Evolutionary conservation across 495 filamentous ascomycete genomes (phyloP), one percentile per base, ranked within the genome.

Genomic region (Collariella sp.): DNA sequence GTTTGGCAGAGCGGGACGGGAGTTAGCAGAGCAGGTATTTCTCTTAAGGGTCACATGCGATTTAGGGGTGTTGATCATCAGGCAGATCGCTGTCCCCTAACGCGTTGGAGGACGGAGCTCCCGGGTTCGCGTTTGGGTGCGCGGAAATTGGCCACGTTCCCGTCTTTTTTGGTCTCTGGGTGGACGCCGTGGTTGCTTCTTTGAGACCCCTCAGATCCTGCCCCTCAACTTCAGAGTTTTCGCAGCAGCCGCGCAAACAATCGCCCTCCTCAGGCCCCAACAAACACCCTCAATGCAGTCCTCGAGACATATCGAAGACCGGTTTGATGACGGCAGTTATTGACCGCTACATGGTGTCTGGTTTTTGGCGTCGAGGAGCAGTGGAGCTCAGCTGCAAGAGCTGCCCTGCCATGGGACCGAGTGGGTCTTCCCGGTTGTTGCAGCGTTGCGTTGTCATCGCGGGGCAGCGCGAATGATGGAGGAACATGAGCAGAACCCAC

Each of bases 391-490:
- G 47, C 46, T 61, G 52, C 49, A 60, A 52, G 22, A 53, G 39
- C 46, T 43, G n/a, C n/a, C n/a, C n/a, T n/a, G n/a, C n/a, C n/a
- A n/a, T n/a, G 40, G 46, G 19, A 38, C 45, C 1, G 31, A 39
- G 54, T 60, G 57, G 60, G 56, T 36, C 43, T 31, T 39, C 36
- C 20, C 16, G 15, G 39, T 11, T 16, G 40, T 52, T 46, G 57
- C 57, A 67, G 60, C 54, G 52, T 51, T 63, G 62, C 46, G 63
- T 52, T 66, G 62, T 57, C 63, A 64, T 60, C 58, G 47, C 54
- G 54, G 57, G 46, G 54, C 44, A 43, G 29, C 47, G 36, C 47
- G 55, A 51, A 45, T 39, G 43, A 54, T n/a, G n/a, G n/a, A 35
- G 46, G 38, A 47, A 55, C 40, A 18, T 31, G 42, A 51, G 41